A percentile compares a stretch with the other conserved stretches of the same genome.
Evolutionary conservation across 208 protist genomes (phyloP).

Genomic region (Porcisia hertigi): DNA sequence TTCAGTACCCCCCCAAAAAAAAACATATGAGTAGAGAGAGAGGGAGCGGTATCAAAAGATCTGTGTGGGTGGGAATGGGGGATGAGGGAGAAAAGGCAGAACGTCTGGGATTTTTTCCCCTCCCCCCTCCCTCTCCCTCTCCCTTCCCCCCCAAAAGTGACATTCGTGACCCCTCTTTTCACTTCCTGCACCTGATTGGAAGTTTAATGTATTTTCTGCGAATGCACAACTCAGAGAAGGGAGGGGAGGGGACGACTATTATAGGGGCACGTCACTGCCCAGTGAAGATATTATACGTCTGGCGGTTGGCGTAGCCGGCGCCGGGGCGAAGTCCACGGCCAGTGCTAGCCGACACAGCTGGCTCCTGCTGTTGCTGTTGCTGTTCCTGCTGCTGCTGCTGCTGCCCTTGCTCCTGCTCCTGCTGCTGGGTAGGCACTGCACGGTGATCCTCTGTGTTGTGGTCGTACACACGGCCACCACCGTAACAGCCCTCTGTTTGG

Average conservation of each 20-base stretch:
- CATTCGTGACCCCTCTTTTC: too few species aligned
- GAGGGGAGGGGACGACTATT: background rate
- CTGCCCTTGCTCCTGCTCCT: constrained; percentile 22
- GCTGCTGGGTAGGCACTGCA: constrained; percentile 21
- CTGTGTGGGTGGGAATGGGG: too few species aligned
- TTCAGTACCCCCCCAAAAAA: too few species aligned
- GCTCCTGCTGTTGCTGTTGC: constrained; percentile 22
- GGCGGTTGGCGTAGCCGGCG: constrained; percentile 74
- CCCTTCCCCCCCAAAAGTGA: too few species aligned
- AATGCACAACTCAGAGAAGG: too few species aligned
- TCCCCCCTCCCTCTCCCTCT: too few species aligned
- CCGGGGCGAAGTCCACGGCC: constrained; percentile 67
- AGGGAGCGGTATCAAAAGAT: too few species aligned
- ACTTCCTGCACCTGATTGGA: too few species aligned
- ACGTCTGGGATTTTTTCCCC: too few species aligned
- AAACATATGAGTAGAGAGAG: too few species aligned
- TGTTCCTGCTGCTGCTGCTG: constrained; percentile 19
- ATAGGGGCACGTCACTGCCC: constrained; percentile 42
- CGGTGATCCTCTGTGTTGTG: constrained; percentile 53
- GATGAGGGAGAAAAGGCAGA: too few species aligned
- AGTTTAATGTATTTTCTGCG: too few species aligned
- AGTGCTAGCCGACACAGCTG: constrained; percentile 34
- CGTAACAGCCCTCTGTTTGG: constrained; percentile 75
- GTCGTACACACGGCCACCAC: constrained; percentile 70
- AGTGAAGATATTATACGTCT: constrained; percentile 90